These are phyloP conservation scores for Digitaria exilis DNA, from an alignment of 202 grass and related monocot species.

Conservation along the genomic window DNA sequence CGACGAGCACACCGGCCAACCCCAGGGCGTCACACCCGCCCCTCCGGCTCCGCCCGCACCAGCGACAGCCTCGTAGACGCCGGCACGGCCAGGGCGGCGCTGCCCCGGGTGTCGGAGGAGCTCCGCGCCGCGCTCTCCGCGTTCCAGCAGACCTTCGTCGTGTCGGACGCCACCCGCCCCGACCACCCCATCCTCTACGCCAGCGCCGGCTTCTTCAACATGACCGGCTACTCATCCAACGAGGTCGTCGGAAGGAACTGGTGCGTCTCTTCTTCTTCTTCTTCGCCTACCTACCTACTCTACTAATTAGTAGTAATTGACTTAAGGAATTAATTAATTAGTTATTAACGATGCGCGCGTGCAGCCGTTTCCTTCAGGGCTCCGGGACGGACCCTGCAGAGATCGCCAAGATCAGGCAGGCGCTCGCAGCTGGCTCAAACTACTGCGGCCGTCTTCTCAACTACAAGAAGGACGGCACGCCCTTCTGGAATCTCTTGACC, in stretches of 20 bases:
- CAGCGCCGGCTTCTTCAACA: conserved; percentile 90
- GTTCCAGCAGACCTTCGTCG: conserved; percentile 94
- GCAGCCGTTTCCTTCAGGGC: conserved; percentile 87
- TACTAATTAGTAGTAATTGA: too few relatives aligned
- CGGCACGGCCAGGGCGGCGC: conserved; percentile 13
- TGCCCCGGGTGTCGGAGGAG: conserved; percentile 87
- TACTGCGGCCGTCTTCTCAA: conserved; percentile 89
- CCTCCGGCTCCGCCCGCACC: conserved; percentile 29
- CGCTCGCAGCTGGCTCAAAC: conserved; percentile 66
- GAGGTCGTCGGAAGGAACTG: conserved; percentile 90
- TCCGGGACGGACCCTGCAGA: conserved; percentile 68
- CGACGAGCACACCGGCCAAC: conserved; percentile 74
- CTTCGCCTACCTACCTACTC: too few relatives aligned
- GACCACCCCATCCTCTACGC: conserved; percentile 90
- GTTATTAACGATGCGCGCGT: too few relatives aligned
- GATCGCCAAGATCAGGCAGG: conserved; percentile 80
- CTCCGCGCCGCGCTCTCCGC: conserved; percentile 86
- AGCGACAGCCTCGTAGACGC: conserved; percentile 53
- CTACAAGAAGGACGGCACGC: conserved; percentile 75
- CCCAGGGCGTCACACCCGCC: conserved; percentile 65
- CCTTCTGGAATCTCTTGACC: conserved; percentile 96
- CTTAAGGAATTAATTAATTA: too few relatives aligned
- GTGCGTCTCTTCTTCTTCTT: conserved; percentile 9
- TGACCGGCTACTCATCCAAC: conserved; percentile 87
- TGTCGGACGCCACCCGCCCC: conserved; percentile 78